Evolutionary conservation across 306 rosid species (phyloP).

Genomic region (Pyrus communis): DNA sequence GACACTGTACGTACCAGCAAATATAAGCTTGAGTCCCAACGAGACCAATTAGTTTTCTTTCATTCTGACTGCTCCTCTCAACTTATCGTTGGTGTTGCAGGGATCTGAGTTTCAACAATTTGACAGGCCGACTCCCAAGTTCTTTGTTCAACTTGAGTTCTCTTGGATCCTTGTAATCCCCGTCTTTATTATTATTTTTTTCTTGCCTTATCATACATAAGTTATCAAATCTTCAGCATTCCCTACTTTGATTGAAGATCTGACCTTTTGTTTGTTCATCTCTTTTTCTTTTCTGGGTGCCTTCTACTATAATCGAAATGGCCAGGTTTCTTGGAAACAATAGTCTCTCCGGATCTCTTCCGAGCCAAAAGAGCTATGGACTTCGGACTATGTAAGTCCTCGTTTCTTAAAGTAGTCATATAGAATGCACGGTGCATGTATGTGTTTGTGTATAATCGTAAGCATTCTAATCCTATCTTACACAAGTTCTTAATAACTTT

Average conservation of each 20-base stretch:
- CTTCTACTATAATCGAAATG: not conserved
- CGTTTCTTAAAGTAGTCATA: not conserved
- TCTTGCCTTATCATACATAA: not conserved
- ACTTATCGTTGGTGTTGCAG: conserved; percentile 1
- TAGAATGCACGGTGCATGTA: not conserved
- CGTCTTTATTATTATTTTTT: not conserved
- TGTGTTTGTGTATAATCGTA: not conserved
- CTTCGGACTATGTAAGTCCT: conserved; percentile 16
- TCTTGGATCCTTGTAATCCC: conserved; percentile 12
- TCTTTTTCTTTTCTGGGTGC: not conserved
- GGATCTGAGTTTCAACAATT: conserved; percentile 25
- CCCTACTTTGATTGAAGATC: not conserved
- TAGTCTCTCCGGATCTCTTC: conserved; percentile 22
- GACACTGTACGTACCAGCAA: not conserved
- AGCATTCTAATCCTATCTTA: not conserved
- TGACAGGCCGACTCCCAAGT: conserved; percentile 20
- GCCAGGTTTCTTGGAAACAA: conserved; percentile 33
- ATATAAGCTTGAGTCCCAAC: not conserved
- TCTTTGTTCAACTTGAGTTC: conserved; percentile 7
- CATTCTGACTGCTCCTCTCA: not conserved
- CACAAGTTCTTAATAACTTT: not conserved
- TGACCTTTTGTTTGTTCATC: not conserved
- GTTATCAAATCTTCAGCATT: not conserved
- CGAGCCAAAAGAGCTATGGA: no score
- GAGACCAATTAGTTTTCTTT: not conserved